These are phyloP conservation scores for Hypoxylon fragiforme DNA, from an alignment of 495 filamentous ascomycete species.

Conservation along the genomic window DNA sequence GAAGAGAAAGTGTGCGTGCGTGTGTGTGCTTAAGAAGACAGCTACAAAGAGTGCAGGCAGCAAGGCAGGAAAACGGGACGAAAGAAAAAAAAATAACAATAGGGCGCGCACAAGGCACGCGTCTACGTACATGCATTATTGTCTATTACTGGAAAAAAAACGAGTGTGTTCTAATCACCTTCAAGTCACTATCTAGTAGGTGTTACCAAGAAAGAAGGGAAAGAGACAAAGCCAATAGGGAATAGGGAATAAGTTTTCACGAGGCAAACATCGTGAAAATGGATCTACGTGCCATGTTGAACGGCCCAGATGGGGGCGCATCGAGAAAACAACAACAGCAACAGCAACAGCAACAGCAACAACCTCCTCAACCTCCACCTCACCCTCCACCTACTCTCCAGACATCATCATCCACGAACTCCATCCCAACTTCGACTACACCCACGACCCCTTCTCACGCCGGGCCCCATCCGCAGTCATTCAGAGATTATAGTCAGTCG, in stretches of 20 bases:
- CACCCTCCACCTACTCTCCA: conserved; percentile 30
- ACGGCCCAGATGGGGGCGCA: conserved; percentile 47
- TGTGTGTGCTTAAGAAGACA: no score
- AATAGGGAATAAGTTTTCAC: conserved; percentile 30
- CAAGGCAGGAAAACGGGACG: background rate
- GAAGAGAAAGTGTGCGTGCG: conserved; percentile 6
- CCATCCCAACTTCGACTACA: conserved; percentile 37
- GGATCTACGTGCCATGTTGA: conserved; percentile 62
- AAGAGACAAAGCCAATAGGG: conserved; percentile 14
- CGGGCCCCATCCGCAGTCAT: conserved; percentile 44
- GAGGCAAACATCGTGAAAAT: conserved; percentile 42
- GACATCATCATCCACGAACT: conserved; percentile 21
- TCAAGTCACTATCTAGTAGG: background rate
- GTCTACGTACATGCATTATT: conserved; percentile 14
- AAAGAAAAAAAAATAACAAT: background rate
- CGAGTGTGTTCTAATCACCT: no score
- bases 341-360: conserved; percentile 12
- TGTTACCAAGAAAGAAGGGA: conserved; percentile 6
- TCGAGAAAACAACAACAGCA: conserved; percentile 24
- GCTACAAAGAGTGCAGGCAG: no score
- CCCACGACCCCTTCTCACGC: conserved; percentile 54
- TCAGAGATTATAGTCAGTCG: conserved; percentile 51
- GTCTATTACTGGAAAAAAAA: background rate
- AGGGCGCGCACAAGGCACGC: background rate
- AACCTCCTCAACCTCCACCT: no score